A percentile compares a stretch with the other conserved stretches of the same genome.
Conservation (phyloP, 805 yeast genomes). For the Yarrowia sp. region DNA sequence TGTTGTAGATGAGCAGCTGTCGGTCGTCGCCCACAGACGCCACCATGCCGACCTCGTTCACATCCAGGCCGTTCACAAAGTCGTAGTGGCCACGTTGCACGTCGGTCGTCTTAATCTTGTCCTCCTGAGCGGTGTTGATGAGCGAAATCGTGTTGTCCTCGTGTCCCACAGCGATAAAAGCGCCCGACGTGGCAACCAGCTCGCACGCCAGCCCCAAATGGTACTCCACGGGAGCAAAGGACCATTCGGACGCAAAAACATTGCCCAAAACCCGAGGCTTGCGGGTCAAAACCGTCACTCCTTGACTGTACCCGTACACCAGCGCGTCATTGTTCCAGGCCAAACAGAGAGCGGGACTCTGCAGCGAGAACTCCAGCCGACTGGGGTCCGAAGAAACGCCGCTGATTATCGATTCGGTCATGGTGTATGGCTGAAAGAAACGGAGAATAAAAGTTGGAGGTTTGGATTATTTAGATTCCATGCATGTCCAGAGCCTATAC, state of each 20-base stretch:
- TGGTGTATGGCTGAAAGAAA: background rate
- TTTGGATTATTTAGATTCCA: background rate
- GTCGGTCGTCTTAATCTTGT: constrained; percentile 21
- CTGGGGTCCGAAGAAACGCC: constrained; percentile 9
- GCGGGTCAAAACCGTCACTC: constrained; percentile 18
- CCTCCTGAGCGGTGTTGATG: constrained; percentile 35
- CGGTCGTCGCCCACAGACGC: constrained; percentile 50
- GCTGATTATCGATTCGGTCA: constrained; percentile 1
- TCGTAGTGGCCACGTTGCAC: constrained; percentile 43
- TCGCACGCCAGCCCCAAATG: constrained; percentile 42
- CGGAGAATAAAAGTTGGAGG: background rate
- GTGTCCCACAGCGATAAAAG: constrained; percentile 43
- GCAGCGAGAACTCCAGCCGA: constrained; percentile 5
- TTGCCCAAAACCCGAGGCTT: constrained; percentile 1
- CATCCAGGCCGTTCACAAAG: constrained; percentile 49
- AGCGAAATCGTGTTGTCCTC: constrained; percentile 43
- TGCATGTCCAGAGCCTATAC: background rate
- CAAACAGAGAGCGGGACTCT: constrained; percentile 5
- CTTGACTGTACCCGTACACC: constrained; percentile 15
- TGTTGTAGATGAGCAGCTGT: constrained; percentile 44
- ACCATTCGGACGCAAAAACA: constrained; percentile 28
- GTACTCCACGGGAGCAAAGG: constrained; percentile 5
- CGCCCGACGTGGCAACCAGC: constrained; percentile 38
- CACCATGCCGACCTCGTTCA: constrained; percentile 47
- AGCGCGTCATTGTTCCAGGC: constrained; percentile 16